These are phyloP conservation scores for Penicillium capsulatum DNA, from an alignment of 2,329 filamentous ascomycete species.

Conservation along the genomic window DNA sequence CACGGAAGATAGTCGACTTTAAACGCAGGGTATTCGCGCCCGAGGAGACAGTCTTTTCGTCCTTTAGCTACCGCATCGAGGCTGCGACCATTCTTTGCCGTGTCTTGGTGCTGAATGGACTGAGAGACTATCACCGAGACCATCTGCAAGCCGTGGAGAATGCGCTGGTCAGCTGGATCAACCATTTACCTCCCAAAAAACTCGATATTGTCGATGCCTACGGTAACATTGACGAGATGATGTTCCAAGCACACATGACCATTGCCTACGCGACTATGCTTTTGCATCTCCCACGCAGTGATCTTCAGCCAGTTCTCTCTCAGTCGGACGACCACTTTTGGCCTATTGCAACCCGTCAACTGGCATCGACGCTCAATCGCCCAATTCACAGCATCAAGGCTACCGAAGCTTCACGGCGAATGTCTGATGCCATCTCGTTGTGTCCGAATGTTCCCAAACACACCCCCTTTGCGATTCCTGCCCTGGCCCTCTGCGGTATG, in stretches of 20 bases:
- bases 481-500: slow-evolving; percentile 31
- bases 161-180: slow-evolving; percentile 65
- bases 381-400: slow-evolving; percentile 36
- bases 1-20: slow-evolving; percentile 52
- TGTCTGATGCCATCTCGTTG: slow-evolving; percentile 33
- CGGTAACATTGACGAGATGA: slow-evolving; percentile 66
- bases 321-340: slow-evolving; percentile 26
- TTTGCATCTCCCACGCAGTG: slow-evolving; percentile 72
- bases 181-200: slow-evolving; percentile 70
- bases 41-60: slow-evolving; percentile 69
- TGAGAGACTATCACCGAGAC: slow-evolving; percentile 44
- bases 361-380: slow-evolving; percentile 32
- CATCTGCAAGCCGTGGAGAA: slow-evolving; percentile 57
- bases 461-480: slow-evolving; percentile 31
- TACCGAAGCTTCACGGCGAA: slow-evolving; percentile 32
- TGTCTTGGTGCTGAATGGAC: slow-evolving; percentile 53
- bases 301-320: slow-evolving; percentile 46
- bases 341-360: slow-evolving; percentile 23
- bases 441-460: slow-evolving; percentile 31
- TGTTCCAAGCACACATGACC: slow-evolving; percentile 39
- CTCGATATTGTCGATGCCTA: slow-evolving; percentile 63
- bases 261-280: slow-evolving; percentile 56
- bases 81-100: slow-evolving; percentile 71
- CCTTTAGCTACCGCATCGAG: slow-evolving; percentile 77
- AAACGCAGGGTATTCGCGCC: slow-evolving; percentile 62